Evolutionary conservation across 306 rosid genomes (phyloP), one percentile per base, ranked within the genome.

Genomic region (Erythrophleum fordii): DNA sequence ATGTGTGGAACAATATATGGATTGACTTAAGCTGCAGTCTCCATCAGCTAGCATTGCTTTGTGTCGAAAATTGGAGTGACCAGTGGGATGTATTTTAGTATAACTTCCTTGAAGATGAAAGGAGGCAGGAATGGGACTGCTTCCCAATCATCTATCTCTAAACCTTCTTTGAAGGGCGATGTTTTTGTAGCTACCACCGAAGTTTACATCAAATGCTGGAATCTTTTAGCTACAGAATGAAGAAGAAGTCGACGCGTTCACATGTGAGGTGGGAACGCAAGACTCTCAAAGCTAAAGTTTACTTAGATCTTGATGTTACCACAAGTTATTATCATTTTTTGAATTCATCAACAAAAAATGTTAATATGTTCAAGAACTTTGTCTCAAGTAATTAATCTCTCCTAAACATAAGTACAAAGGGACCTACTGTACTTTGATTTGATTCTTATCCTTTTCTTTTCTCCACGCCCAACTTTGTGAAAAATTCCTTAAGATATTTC

Each of bases 121-220:
- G 75, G 75, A 53, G 75, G 22, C 81, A 67, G 2, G 75, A 52
- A 52, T 67, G 22, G 16, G 75, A 67, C 81, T 37, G 10, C 31
- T 14, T 60, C 16, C 67, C 34, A 25, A 77, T 66, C 18, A 52
- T 51, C 37, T 9, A 51, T 51, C 11, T 37, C 55, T 6, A 5
- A 20, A 20, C 7, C 23, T 53, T 22, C 2, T 37, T 53, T 41
- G 69, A 42, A 78, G 44, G 42, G 42, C 35, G 34, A 78, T 55
- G 76, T 52, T 78, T 68, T 78, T 69, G 76, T 55, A 39, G 59
- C 55, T 26, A 18, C 25, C 12, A 11, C 34, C 82, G 25, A 11
- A 25, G 12, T 53, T 35, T 18, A 17, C 68, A 65, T 76, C 48
- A 22, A 35, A 2, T 37, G 55, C 16, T 35, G 2, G 3, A 17